Percentiles rank a stretch among this genome's conserved stretches.
These are phyloP conservation scores for Pythium sukuiense DNA, from an alignment of 352 stramenopile genomes.

Conservation along the genomic window DNA sequence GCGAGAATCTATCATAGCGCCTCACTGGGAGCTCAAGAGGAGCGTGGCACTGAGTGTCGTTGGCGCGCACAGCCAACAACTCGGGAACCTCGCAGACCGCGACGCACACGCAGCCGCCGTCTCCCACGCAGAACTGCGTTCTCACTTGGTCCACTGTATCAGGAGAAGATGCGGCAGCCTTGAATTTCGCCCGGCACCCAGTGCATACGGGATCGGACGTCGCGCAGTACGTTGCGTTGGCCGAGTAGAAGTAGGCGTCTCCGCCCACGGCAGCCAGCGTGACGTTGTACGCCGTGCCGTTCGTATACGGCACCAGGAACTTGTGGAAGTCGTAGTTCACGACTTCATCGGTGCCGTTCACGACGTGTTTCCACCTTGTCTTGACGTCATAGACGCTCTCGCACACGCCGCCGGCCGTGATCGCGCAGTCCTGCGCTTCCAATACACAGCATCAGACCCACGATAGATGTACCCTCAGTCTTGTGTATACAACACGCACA, in stretches of 20 bases:
- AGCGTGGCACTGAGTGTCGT: neutral
- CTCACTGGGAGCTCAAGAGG: neutral
- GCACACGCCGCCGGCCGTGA: neutral
- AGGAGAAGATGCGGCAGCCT: neutral
- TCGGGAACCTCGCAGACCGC: conserved; percentile 23
- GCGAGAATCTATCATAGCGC: neutral
- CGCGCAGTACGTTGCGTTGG: conserved; percentile 54
- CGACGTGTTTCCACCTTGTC: no score
- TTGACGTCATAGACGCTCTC: neutral
- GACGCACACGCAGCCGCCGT: conserved; percentile 8
- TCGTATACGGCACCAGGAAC: neutral
- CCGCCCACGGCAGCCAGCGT: neutral
- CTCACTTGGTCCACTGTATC: neutral
- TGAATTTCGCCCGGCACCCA: conserved; percentile 24
- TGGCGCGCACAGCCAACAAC: neutral
- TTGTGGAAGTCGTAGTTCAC: neutral
- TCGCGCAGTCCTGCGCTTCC: neutral
- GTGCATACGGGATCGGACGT: conserved; percentile 35
- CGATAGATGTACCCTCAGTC: neutral
- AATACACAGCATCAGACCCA: neutral
- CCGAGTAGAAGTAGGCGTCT: conserved; percentile 1
- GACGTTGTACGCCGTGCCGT: neutral
- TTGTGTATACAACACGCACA: neutral
- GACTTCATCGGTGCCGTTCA: no score
- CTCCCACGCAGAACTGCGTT: conserved; percentile 10